These are phyloP conservation scores for Venturia oleaginea DNA, from an alignment of 2,329 filamentous ascomycete species.

Conservation along the genomic window DNA sequence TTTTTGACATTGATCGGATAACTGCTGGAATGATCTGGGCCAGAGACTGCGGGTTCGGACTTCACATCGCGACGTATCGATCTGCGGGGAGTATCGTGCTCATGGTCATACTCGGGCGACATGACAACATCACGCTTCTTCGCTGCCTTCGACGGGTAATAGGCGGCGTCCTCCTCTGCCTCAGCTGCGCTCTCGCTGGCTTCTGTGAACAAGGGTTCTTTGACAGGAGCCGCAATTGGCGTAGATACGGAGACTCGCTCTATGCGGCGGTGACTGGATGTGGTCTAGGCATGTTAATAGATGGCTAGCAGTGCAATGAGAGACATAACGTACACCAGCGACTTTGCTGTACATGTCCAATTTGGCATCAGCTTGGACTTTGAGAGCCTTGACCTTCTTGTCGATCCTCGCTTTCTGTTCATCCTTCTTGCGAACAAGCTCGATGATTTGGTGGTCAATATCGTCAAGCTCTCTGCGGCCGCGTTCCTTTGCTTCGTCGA, in stretches of 20 bases:
- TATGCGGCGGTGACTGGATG: background rate
- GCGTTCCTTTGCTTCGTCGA: background rate
- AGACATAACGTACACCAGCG: background rate
- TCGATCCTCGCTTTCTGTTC: background rate
- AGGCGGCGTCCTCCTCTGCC: background rate
- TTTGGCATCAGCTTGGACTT: background rate
- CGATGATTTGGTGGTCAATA: background rate
- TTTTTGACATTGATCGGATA: background rate
- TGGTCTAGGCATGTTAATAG: background rate
- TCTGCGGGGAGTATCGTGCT: background rate
- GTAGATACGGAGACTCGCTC: background rate
- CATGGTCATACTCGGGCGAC: background rate
- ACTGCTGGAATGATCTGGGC: background rate
- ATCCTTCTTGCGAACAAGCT: background rate
- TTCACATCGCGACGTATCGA: background rate
- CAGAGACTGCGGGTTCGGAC: background rate
- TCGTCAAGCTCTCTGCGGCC: background rate
- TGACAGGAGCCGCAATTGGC: background rate
- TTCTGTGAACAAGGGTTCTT: background rate
- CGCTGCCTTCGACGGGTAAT: constrained; percentile 1
- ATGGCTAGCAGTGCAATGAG: background rate
- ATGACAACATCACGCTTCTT: background rate
- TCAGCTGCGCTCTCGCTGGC: background rate
- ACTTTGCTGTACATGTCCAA: background rate
- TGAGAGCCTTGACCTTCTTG: background rate